These are phyloP conservation scores for Colletotrichum tamarilloi DNA, from an alignment of 2,329 filamentous ascomycete genomes.

Conservation along the genomic window DNA sequence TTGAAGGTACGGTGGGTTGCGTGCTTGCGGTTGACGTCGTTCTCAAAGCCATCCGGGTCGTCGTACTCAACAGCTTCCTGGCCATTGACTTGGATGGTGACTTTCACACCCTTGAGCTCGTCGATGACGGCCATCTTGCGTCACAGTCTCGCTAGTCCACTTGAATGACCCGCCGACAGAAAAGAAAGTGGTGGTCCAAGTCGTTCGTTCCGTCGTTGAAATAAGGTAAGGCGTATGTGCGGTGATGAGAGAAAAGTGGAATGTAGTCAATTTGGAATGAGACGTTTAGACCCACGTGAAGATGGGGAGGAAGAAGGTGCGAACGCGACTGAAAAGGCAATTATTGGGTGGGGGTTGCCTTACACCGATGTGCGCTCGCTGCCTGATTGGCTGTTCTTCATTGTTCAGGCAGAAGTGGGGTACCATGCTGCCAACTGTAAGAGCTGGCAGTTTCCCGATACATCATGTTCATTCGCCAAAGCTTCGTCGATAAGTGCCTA, in stretches of 20 bases:
- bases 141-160: not conserved
- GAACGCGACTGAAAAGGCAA: not conserved
- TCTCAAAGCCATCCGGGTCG: slow-evolving; percentile 27
- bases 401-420: not conserved
- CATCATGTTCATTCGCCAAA: not conserved
- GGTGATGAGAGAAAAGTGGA: not conserved
- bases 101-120: slow-evolving; percentile 38
- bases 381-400: slow-evolving; percentile 5
- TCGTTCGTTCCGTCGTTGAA: not conserved
- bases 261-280: not conserved
- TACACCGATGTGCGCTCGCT: not conserved
- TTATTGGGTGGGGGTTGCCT: not conserved
- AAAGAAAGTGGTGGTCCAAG: not conserved
- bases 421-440: not conserved
- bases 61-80: slow-evolving; percentile 37
- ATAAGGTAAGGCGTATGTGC: not conserved
- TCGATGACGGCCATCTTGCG: slow-evolving; percentile 41
- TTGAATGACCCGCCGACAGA: not conserved
- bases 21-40: not conserved
- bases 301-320: not conserved
- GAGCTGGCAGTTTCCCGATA: not conserved
- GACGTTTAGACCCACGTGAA: not conserved
- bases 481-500: not conserved
- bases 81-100: slow-evolving; percentile 39
- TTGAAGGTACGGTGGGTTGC: slow-evolving; percentile 12